Percentiles rank a stretch among this genome's conserved stretches.
phyloP scores from a whole-genome alignment of 768 basidiomycete species.

The Candolleomyces aberdarensis region DNA sequence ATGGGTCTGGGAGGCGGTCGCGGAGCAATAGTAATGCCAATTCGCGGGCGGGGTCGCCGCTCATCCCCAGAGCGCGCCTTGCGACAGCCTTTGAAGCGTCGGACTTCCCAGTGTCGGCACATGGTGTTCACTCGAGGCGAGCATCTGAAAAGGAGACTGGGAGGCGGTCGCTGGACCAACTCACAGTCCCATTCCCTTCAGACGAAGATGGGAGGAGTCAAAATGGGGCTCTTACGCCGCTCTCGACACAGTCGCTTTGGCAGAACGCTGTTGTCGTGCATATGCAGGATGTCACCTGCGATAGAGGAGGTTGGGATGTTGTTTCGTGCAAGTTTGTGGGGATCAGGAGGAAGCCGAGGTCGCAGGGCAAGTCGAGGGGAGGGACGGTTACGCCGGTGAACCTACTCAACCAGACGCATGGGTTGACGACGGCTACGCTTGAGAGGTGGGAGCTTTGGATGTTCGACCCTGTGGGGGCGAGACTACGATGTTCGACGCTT shows the following conservation, averaged over 20 bases:
- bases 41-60: constrained; percentile 45
- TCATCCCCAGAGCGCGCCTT: constrained; percentile 45
- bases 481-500: constrained; percentile 49
- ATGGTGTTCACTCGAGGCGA: constrained; percentile 73
- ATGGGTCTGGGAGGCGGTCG: constrained; percentile 52
- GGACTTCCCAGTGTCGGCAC: constrained; percentile 76
- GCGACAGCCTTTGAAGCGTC: constrained; percentile 47
- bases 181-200: constrained; percentile 41
- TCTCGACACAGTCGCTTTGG: constrained; percentile 46
- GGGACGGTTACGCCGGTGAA: constrained; percentile 9
- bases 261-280: constrained; percentile 52
- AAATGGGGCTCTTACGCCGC: constrained; percentile 37
- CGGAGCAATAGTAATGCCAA: constrained; percentile 56
- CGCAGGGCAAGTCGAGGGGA: constrained; percentile 29
- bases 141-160: constrained; percentile 64
- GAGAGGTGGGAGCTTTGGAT: constrained; percentile 86
- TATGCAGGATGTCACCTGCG: constrained; percentile 56
- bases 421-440: constrained; percentile 60
- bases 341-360: constrained; percentile 61
- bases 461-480: constrained; percentile 55
- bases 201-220: constrained; percentile 32
- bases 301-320: constrained; percentile 79
- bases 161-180: constrained; percentile 46
- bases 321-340: constrained; percentile 58
- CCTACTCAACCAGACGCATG: constrained; percentile 24